A percentile compares a stretch with the other conserved stretches of the same genome.
These are phyloP conservation scores for Drechslerella dactyloides DNA, from an alignment of 2,329 filamentous ascomycete species.

Conservation along the genomic window DNA sequence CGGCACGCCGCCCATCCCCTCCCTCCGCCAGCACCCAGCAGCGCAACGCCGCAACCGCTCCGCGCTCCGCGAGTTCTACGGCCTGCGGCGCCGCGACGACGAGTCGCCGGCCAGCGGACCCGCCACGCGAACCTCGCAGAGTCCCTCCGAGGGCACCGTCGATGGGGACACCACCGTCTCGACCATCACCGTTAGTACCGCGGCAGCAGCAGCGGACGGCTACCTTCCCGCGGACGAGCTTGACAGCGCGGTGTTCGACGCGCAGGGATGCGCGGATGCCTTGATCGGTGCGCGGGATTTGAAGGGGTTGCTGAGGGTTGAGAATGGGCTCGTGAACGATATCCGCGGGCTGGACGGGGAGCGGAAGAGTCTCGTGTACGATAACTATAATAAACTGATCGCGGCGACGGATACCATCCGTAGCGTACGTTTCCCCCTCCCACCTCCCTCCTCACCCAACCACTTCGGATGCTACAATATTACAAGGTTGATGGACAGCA, in stretches of 20 bases:
- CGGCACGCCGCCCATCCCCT: constrained; percentile 59
- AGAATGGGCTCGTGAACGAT: constrained; percentile 72
- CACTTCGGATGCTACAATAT: background rate
- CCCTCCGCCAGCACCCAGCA: constrained; percentile 51
- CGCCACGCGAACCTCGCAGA: constrained; percentile 55
- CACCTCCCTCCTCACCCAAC: background rate
- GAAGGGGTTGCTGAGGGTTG: constrained; percentile 72
- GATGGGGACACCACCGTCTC: too few relatives aligned
- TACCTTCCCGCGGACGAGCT: constrained; percentile 68
- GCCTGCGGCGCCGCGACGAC: constrained; percentile 67
- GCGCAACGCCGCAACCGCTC: constrained; percentile 73
- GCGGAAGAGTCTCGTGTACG: constrained; percentile 95
- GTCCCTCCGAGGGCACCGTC: background rate
- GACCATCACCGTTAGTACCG: constrained; percentile 55
- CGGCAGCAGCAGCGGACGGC: constrained; percentile 54
- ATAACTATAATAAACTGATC: constrained; percentile 97
- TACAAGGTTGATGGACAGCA: background rate
- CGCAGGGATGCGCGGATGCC: constrained; percentile 70
- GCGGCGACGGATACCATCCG: constrained; percentile 95
- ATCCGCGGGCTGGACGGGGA: constrained; percentile 91
- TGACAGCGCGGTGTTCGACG: constrained; percentile 74
- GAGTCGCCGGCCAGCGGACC: constrained; percentile 56
- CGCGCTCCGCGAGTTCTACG: constrained; percentile 93
- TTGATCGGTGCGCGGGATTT: constrained; percentile 70
- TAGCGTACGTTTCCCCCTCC: constrained; percentile 62